These are phyloP conservation scores for Withania somnifera DNA, from an alignment of 305 asterid species.

Conservation along the genomic window DNA sequence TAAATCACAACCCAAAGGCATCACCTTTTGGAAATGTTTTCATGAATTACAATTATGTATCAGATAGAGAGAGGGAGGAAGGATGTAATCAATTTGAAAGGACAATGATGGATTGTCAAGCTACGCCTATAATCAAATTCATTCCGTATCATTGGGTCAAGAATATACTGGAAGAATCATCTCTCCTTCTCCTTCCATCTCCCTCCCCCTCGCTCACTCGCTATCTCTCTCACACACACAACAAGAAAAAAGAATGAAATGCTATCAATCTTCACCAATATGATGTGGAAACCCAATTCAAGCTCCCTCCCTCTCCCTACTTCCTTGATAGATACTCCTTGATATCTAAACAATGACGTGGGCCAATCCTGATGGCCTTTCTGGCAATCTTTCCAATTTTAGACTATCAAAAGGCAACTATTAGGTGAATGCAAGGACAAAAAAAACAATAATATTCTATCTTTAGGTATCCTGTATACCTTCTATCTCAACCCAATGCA, in stretches of 20 bases:
- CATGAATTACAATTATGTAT: background rate
- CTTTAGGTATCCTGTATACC: background rate
- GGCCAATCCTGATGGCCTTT: background rate
- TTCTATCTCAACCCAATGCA: background rate
- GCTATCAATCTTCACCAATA: background rate
- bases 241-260: background rate
- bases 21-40: background rate
- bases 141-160: too few species aligned
- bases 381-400: background rate
- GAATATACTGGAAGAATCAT: too few species aligned
- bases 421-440: background rate
- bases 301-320: background rate
- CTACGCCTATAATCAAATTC: too few species aligned
- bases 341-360: background rate
- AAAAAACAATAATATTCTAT: background rate
- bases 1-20: background rate
- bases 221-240: background rate
- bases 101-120: background rate
- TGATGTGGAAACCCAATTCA: background rate
- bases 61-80: background rate
- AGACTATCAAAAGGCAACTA: background rate
- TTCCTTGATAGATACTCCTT: too few species aligned
- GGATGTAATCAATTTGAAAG: background rate
- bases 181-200: too few species aligned
- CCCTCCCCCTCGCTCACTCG: fast-evolving